Evolutionary conservation across 2,329 filamentous ascomycete species (phyloP).

Genomic region (Fusarium lyarnte): DNA sequence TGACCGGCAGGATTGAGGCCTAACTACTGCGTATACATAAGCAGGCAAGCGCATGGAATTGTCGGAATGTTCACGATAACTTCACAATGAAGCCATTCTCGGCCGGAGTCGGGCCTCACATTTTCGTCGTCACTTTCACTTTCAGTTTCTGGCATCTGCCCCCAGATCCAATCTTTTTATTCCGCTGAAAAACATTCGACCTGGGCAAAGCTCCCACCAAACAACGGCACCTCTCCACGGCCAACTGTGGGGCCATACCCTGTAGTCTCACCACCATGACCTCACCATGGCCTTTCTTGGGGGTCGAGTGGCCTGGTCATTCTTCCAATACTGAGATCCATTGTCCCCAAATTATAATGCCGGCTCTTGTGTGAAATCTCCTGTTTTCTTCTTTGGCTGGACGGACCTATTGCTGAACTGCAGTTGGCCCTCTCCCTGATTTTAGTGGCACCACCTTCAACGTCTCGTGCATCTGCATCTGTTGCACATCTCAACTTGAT

Average conservation of each 20-base stretch:
- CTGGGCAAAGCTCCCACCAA: constrained; percentile 19
- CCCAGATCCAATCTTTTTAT: constrained; percentile 15
- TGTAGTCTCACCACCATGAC: constrained; percentile 40
- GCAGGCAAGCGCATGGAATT: background rate
- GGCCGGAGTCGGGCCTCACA: constrained; percentile 29
- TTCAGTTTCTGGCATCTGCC: background rate
- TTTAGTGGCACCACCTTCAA: constrained; percentile 27
- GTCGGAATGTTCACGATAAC: background rate
- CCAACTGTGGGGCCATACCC: constrained; percentile 22
- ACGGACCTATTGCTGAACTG: background rate
- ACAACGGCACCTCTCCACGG: constrained; percentile 11
- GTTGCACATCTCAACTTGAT: constrained; percentile 12
- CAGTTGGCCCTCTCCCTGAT: constrained; percentile 2
- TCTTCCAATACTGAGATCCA: constrained; percentile 1
- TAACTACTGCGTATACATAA: background rate
- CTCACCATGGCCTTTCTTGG: constrained; percentile 32
- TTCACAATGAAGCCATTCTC: constrained; percentile 20
- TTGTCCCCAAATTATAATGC: background rate
- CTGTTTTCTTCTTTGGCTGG: background rate
- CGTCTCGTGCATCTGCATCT: constrained; percentile 6
- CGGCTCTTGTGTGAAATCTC: background rate
- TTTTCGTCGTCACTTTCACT: background rate
- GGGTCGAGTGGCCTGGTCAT: constrained; percentile 12
- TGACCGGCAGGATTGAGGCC: background rate
- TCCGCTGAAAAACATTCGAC: constrained; percentile 31